Evolutionary conservation across 139 green algal genomes (phyloP).

Genomic region (Raphidocelis subcapitata): DNA sequence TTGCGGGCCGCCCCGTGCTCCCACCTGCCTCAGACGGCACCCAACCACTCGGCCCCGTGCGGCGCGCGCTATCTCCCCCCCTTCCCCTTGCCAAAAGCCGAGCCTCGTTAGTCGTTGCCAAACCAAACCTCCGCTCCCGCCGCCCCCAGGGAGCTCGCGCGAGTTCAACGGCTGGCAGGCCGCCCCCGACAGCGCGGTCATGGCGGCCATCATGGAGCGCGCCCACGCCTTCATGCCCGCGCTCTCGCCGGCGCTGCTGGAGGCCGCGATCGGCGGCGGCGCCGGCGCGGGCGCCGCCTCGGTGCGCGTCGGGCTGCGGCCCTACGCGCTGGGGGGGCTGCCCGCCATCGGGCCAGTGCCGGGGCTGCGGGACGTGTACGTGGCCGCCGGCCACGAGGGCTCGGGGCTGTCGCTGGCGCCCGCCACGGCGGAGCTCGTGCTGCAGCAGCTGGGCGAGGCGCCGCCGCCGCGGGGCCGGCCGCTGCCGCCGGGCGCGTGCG

Average conservation of each 20-base stretch:
- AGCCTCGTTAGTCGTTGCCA: neutral
- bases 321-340: conserved; percentile 49
- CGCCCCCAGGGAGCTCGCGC: conserved; percentile 44
- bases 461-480: too few relatives aligned
- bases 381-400: conserved; percentile 79
- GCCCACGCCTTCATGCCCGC: conserved; percentile 58
- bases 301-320: conserved; percentile 58
- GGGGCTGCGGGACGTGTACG: conserved; percentile 44
- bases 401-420: conserved; percentile 72
- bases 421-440: conserved; percentile 58
- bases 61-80: neutral
- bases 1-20: too few relatives aligned
- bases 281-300: neutral
- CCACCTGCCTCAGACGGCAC: too few relatives aligned
- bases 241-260: conserved; percentile 21
- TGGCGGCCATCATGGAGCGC: conserved; percentile 60
- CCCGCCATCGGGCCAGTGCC: conserved; percentile 60
- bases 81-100: neutral
- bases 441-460: conserved; percentile 3
- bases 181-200: conserved; percentile 24
- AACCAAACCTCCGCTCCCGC: neutral
- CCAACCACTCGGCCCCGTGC: too few relatives aligned
- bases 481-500: too few relatives aligned
- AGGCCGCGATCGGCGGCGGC: neutral
- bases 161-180: conserved; percentile 59